Conservation (phyloP, 1,139 yeast genomes). For the Hansenula anomala region DNA sequence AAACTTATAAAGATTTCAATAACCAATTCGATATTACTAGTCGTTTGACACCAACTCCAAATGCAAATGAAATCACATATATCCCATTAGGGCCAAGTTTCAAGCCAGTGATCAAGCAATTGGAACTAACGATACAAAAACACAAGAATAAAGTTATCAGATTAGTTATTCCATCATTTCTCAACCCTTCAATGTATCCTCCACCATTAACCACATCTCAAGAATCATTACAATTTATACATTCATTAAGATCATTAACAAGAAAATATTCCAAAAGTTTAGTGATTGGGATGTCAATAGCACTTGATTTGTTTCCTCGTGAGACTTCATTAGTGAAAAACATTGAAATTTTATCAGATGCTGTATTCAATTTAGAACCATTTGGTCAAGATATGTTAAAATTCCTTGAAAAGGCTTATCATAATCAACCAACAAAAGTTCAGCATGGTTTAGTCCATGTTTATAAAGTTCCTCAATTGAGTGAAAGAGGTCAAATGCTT, state of each 20-base stretch:
- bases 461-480: slow-evolving; percentile 62
- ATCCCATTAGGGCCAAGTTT: slow-evolving; percentile 34
- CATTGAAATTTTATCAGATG: slow-evolving; percentile 61
- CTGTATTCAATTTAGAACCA: slow-evolving; percentile 74
- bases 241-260: slow-evolving; percentile 51
- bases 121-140: slow-evolving; percentile 37
- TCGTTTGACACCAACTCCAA: slow-evolving; percentile 62
- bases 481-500: slow-evolving; percentile 72
- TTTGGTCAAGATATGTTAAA: slow-evolving; percentile 72
- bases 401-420: slow-evolving; percentile 62
- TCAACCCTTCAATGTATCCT: slow-evolving; percentile 75
- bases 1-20: slow-evolving; percentile 49
- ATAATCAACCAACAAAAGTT: slow-evolving; percentile 66
- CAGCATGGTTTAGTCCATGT: slow-evolving; percentile 87
- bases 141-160: slow-evolving; percentile 49
- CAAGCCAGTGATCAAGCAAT: slow-evolving; percentile 32
- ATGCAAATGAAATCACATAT: slow-evolving; percentile 52
- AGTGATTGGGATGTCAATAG: slow-evolving; percentile 50
- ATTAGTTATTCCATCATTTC: slow-evolving; percentile 66
- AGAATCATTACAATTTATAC: slow-evolving; percentile 57
- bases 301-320: slow-evolving; percentile 66
- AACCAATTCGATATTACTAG: slow-evolving; percentile 77
- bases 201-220: slow-evolving; percentile 45
- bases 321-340: slow-evolving; percentile 42
- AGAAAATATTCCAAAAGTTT: slow-evolving; percentile 39